Evolutionary conservation across 805 yeast species (phyloP).

Genomic region (Kregervanrija pseudodelftensis): DNA sequence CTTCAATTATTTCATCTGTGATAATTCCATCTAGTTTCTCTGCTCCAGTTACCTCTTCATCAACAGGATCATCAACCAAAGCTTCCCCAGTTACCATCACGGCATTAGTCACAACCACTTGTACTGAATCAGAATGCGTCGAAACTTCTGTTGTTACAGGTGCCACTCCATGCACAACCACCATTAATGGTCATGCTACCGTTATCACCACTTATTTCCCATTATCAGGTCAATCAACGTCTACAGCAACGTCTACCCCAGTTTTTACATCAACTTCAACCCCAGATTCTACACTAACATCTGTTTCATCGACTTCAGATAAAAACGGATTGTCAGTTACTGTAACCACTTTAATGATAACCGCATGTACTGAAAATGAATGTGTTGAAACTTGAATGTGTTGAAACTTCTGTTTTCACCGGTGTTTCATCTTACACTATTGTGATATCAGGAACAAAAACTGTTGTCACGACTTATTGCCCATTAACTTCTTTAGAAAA

Average conservation of each 20-base stretch:
- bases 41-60: too few relatives aligned
- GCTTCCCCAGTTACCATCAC: too few relatives aligned
- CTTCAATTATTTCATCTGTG: too few relatives aligned
- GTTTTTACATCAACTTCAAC: background rate
- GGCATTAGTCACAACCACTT: constrained; percentile 1
- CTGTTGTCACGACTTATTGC: constrained; percentile 31
- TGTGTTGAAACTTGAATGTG: too few relatives aligned
- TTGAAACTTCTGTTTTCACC: constrained; percentile 1
- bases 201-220: constrained; percentile 15
- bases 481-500: constrained; percentile 12
- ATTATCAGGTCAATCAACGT: constrained; percentile 6
- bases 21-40: too few relatives aligned
- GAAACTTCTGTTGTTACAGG: constrained; percentile 3
- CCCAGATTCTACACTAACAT: background rate
- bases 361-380: background rate
- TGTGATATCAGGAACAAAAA: constrained; percentile 20
- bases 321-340: background rate
- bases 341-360: background rate
- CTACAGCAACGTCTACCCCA: constrained; percentile 2
- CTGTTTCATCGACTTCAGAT: background rate
- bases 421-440: background rate
- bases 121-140: constrained; percentile 2
- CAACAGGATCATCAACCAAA: too few relatives aligned
- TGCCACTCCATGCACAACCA: constrained; percentile 9
- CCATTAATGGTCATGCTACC: constrained; percentile 10